A percentile compares a stretch with the other conserved stretches of the same genome.
Evolutionary conservation across 2,329 filamentous ascomycete species (phyloP).

Genomic region (Penicillium sp.): DNA sequence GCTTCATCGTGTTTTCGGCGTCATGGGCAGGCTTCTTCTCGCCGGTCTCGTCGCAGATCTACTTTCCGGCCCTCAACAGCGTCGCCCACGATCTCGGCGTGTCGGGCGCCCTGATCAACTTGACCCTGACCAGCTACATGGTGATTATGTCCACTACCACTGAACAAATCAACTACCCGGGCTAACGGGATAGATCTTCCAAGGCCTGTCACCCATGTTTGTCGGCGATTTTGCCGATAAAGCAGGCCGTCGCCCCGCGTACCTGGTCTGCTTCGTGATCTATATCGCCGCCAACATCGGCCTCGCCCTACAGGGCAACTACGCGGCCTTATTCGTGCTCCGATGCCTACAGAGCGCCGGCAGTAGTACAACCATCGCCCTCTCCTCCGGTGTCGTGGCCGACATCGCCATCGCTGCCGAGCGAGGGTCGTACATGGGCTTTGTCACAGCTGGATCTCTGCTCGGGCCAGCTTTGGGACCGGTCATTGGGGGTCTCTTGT

Average conservation of each 20-base stretch:
- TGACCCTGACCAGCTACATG: slow-evolving; percentile 69
- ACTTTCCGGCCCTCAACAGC: slow-evolving; percentile 47
- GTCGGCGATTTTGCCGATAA: slow-evolving; percentile 58
- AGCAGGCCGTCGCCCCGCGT: slow-evolving; percentile 56
- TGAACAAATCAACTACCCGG: too few relatives aligned
- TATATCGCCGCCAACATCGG: slow-evolving; percentile 49
- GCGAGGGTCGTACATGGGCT: slow-evolving; percentile 48
- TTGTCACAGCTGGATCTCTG: slow-evolving; percentile 62
- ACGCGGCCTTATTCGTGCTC: slow-evolving; percentile 43
- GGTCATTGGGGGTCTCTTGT: slow-evolving; percentile 67
- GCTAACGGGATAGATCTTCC: slow-evolving; percentile 48
- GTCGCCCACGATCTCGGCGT: slow-evolving; percentile 37
- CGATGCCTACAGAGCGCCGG: slow-evolving; percentile 49
- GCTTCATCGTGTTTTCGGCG: slow-evolving; percentile 27
- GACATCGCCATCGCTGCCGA: slow-evolving; percentile 46
- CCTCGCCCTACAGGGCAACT: slow-evolving; percentile 44
- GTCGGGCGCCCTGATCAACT: slow-evolving; percentile 46
- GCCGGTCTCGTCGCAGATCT: slow-evolving; percentile 52
- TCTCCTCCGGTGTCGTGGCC: slow-evolving; percentile 45
- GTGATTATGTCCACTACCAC: slow-evolving; percentile 54
- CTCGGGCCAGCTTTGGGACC: slow-evolving; percentile 58
- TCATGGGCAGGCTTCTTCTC: slow-evolving; percentile 49
- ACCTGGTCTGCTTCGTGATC: slow-evolving; percentile 58
- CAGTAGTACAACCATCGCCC: slow-evolving; percentile 47
- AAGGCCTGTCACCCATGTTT: slow-evolving; percentile 59